Base-by-base conservation (phyloP, 306 rosid species). In the Hippophae tibetana region DNA sequence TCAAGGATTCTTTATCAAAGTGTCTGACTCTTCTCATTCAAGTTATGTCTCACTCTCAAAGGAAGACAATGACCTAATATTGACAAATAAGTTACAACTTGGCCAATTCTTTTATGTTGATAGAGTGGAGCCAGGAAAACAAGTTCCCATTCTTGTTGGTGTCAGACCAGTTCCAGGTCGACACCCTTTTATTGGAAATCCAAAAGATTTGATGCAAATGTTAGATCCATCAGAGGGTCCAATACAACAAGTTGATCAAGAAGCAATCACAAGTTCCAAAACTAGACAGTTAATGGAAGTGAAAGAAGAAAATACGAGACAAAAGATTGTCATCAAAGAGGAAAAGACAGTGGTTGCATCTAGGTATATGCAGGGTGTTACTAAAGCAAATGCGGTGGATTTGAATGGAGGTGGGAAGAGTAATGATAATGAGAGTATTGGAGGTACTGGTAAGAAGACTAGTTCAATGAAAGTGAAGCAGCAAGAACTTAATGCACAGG, bases 181-280 rank as follows among this genome's bases (percentile, higher is more conserved):
- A 23, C 95, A 88, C 70, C 83, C 86, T 59, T 88, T 88, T 59
- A 78, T 79, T 53, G 96, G 99, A 38, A 82, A 75, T 46, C 96
- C 99, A 4, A 92, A 85, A 79, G 99, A 92, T 67, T 76, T 92
- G 58, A 88, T 88, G 99, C 95, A 85, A 67, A 85, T 92, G 84
- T 51, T 80, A 48, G 96, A 92, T 65, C 77, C 84, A 13, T 78
- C 93, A 42, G 68, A 75, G 75, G 42, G 52, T 67, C 66, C 63
- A 43, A 65, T 54, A 3, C 84, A 54, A 51, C 44, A 69, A 63
- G 77, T 62, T 41, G 69, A 66, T 47, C 69, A 57, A 11, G 65
- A 63, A 60, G 79, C 64, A 69, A 63, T 25, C 49, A 54, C 44
- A 54, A 62, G 72, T 55, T 54, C 76, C 5, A 83, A 78, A 63